Evolutionary conservation across 305 asterid species (phyloP), one percentile per base, ranked within the genome.

Genomic region (Salvia sclarea): DNA sequence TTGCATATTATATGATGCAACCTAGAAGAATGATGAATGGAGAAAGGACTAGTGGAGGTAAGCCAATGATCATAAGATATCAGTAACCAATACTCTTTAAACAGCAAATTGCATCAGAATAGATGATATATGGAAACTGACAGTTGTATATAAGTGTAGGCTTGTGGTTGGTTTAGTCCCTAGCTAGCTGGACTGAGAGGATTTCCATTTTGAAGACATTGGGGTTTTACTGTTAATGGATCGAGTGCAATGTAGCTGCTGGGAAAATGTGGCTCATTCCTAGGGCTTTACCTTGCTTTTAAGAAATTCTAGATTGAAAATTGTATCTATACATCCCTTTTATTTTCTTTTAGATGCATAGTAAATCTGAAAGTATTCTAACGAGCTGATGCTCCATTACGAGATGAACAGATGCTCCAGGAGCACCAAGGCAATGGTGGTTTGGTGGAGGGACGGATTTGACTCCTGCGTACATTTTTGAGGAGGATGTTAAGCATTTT

Each of bases 401-500:
- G 56, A 65, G 49, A 55, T 70, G 9, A 62, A 79, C 91, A 93
- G 98, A 93, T 84, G 78, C 88, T 79, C 95, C 94, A 13, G 97
- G 98, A 74, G 95, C 98, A 66, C 98, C 98, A 62, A 84, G 83
- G 56, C 94, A 85, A 38, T 93, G 98, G 98, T 93, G 98, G 98
- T 93, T 93, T 78, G 98, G 98, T 56, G 98, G 98, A 66, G 97
- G 97, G 71, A 93, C 97, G 21, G 98, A 93, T 84, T 81, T 90
- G 82, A 90, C 98, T 40, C 98, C 98, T 73, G 87, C 98, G 53
- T 93, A 93, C 87, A 80, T 93, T 73, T 93, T 90, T 74, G 96
- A 93, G 79, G 98, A 93, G 79, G 98, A 93, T 64, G 95, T 88
- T 52, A 88, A 82, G 81, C 98, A 93, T 78, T 93, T 93, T 73